Conservation (phyloP, 495 filamentous ascomycete genomes). For the Neurospora sp. region DNA sequence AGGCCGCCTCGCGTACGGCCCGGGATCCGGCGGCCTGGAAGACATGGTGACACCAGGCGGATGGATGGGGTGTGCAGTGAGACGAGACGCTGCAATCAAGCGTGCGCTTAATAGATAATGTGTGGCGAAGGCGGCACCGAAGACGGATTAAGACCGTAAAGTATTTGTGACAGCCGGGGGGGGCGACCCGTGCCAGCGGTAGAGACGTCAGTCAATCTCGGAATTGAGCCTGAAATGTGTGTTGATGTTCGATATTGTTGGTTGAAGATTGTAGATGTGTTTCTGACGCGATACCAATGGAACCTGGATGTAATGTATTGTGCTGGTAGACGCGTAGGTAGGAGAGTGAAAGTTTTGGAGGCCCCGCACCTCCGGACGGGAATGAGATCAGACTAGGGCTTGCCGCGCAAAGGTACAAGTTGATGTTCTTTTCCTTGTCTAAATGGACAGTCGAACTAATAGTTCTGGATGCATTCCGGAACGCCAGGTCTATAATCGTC, state of each 20-base stretch:
- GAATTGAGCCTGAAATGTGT: not conserved
- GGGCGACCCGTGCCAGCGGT: not conserved
- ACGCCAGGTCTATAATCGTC: not conserved
- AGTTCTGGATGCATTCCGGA: not conserved
- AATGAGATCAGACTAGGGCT: not conserved
- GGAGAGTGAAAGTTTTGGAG: not conserved
- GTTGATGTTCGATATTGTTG: not conserved
- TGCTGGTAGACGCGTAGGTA: not conserved
- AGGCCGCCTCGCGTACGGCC: constrained; percentile 13
- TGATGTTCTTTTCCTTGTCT: not conserved
- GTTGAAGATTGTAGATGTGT: not conserved
- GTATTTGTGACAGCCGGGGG: not conserved
- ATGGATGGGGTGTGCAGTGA: not conserved
- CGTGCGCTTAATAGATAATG: not conserved
- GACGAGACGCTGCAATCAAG: not conserved
- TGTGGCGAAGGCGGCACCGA: not conserved
- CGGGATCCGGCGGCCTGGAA: constrained; percentile 9
- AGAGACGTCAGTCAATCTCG: not conserved
- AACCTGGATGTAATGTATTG: not conserved
- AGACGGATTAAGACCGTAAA: not conserved
- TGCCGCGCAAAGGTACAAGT: not conserved
- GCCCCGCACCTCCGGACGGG: not conserved
- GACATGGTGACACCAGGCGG: constrained; percentile 10
- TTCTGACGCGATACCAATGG: not conserved
- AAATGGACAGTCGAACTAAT: not conserved